Base-by-base conservation (phyloP, 169 alveolate genomes). In the Plasmodium adleri region DNA sequence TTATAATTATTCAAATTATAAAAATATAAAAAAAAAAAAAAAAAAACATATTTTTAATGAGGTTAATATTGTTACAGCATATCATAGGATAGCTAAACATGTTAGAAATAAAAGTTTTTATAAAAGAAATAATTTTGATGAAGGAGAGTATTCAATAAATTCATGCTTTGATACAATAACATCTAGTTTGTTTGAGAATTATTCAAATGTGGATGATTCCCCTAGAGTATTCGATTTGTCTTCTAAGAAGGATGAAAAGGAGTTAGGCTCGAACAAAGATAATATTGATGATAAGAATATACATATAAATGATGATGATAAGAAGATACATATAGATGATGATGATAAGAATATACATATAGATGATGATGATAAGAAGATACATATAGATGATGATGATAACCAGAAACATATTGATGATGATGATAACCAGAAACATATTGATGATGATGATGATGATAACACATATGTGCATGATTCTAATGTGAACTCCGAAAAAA, bases 81-180 rank as follows among this genome's bases (percentile, higher is more conserved):
- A 80, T 47, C 90, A 80, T 49, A 39, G 90, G 13, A 63, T 80
- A 58, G 90, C 90, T 12, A 80, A 80, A 56, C 90, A 80, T 68
- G 63, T 80, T 13, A 80, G 58, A 49, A 80, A 80, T 80, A 80
- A 80, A 80, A 80, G 58, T 39, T 80, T 20, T 28, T 10, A 22
- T n/a, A 15, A 7, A 17, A 80, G 26, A 7, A 47, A 62, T n/a
- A 80, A 6, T 9, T 9, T 68, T 1, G 56, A 50, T 17, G 52
- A 78, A n/a, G 45, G 45, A 1, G 72, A 15, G 1, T 26, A 47
- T 12, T 10, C 56, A 54, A 24, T 62, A 1, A 68, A 64, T 17
- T 22, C 15, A 17, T 71, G 50, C 39, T 80, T 67, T 12, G 90
- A 80, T 17, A 72, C 72, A 3, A 43, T 80, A 24, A 80, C 90